Evolutionary conservation across 306 rosid genomes (phyloP).

Genomic region (Luffa acutangula): DNA sequence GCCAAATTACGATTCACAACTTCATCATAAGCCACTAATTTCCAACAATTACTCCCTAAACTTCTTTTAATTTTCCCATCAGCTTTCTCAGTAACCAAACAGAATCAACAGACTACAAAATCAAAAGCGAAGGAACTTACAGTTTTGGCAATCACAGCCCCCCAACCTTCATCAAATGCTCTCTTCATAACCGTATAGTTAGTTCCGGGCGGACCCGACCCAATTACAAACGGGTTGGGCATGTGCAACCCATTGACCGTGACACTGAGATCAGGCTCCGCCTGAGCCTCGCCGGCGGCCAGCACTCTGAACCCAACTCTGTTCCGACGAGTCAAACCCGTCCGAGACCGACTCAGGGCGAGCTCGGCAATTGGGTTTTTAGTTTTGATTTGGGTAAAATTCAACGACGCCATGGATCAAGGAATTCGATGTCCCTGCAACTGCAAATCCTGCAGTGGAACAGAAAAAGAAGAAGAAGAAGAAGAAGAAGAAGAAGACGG

Average conservation of each 20-base stretch:
- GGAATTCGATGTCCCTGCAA: background rate
- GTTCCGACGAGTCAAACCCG: slow-evolving; percentile 22
- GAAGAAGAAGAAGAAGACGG: background rate
- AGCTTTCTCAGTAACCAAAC: slow-evolving; percentile 8
- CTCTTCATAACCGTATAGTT: slow-evolving; percentile 96
- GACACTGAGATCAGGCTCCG: slow-evolving; percentile 90
- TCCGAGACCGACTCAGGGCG: slow-evolving; percentile 18
- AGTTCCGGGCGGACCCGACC: slow-evolving; percentile 98
- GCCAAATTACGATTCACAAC: background rate
- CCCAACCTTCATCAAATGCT: slow-evolving; percentile 99
- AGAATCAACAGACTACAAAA: background rate
- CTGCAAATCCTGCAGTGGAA: slow-evolving; percentile 13
- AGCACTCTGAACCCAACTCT: slow-evolving; percentile 55
- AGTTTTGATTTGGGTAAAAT: slow-evolving; percentile 42
- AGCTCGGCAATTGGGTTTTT: slow-evolving; percentile 43
- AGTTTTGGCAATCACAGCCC: slow-evolving; percentile 95
- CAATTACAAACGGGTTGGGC: slow-evolving; percentile 96
- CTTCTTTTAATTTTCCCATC: background rate
- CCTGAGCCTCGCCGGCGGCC: slow-evolving; percentile 45
- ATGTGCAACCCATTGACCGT: slow-evolving; percentile 66
- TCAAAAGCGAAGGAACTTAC: slow-evolving; percentile 26
- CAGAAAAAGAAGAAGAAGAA: background rate
- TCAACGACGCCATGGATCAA: slow-evolving; percentile 60
- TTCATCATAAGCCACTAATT: background rate
- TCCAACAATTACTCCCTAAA: background rate